phyloP scores from a whole-genome alignment of 305 asterid species.

The Rubia occidens region DNA sequence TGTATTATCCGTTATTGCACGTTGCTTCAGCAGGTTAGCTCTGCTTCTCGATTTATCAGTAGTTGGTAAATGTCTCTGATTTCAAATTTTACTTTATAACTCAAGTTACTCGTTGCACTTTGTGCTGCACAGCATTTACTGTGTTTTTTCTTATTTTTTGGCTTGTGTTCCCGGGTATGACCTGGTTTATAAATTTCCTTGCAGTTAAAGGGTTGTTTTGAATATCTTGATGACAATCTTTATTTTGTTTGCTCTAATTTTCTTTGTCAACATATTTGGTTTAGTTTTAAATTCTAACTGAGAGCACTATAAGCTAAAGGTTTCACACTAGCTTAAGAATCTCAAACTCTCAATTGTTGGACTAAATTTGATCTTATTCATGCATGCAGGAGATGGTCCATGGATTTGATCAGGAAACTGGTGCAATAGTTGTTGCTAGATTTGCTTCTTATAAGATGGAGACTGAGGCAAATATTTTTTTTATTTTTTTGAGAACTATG shows the following conservation, averaged over 20 bases:
- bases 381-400: conserved; percentile 72
- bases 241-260: neutral
- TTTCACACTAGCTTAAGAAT: conserved; percentile 13
- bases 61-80: conserved; percentile 14
- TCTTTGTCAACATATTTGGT: neutral
- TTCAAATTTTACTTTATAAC: neutral
- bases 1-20: conserved; percentile 95
- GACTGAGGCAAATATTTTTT: conserved; percentile 53
- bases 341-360: conserved; percentile 5
- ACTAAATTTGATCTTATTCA: conserved; percentile 14
- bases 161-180: neutral
- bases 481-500: neutral
- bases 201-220: neutral
- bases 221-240: neutral
- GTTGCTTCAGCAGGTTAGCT: conserved; percentile 80
- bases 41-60: neutral
- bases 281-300: neutral
- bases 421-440: conserved; percentile 95
- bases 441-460: conserved; percentile 93
- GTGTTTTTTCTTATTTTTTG: neutral
- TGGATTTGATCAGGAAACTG: conserved; percentile 98
- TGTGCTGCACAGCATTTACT: neutral
- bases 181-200: neutral
- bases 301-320: neutral
- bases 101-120: neutral